Base-by-base conservation (phyloP, 2,329 filamentous ascomycete species). In the Trichoderma brevicompactum region DNA sequence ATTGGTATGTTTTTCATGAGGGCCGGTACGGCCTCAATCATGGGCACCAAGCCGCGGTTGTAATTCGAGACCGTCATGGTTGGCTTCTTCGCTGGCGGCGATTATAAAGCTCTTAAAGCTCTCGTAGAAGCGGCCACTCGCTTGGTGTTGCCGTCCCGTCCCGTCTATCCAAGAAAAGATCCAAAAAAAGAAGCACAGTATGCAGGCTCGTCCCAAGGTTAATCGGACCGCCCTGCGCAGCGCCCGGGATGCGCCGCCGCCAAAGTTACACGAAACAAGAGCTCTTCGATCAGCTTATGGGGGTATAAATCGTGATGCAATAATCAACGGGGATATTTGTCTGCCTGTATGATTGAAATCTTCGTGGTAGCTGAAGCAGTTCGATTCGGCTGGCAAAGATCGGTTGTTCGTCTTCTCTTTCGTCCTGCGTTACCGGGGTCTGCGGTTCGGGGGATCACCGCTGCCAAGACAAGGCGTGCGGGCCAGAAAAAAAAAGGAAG, bases 401-500 rank as follows among this genome's bases (percentile, higher is more conserved):
- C 23, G 48, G 12, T n/a, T 54, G 28, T 44, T 43, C 17, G 8
- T 43, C 23, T 23, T 7, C 4, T 54, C 17, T 53, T 15, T 46
- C 48, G 59, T 62, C 40, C 49, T 53, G 40, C 44, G 38, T 28
- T 44, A 52, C 59, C 48, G 46, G 40, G 40, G 46, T 53, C 32
- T 36, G 59, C 59, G 59, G 38, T 53, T 62, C 32, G 23, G 36
- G 41, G 40, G 48, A 53, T 53, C 49, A 50, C 40, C 59, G 44
- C 32, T 44, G 59, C 49, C 58, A 61, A 61, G 58, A 61, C 58
- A 15, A 52, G 40, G 59, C 38, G 44, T 43, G 44, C 56, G 32
- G 19, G 44, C 40, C 53, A 34, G 41, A 8, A 19, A 15, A 17
- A 12, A 44, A 53, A 36, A 23, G 15, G 23, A 44, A 15, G 40